These are phyloP conservation scores for Yarrowia sp. DNA, from an alignment of 805 yeast species.

Conservation along the genomic window DNA sequence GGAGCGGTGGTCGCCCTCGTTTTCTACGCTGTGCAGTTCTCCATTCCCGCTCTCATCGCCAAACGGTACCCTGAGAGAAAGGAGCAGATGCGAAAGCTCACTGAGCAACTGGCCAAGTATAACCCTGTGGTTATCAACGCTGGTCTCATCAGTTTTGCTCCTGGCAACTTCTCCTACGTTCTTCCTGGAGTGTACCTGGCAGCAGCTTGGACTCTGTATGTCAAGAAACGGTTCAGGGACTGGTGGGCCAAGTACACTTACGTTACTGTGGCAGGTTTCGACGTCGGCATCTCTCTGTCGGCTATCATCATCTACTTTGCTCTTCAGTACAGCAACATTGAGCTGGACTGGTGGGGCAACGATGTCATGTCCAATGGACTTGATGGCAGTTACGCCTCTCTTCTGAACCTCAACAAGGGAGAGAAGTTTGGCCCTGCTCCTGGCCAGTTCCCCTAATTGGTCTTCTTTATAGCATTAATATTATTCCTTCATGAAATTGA, in stretches of 20 bases:
- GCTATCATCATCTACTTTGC: slow-evolving; percentile 56
- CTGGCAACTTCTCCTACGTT: slow-evolving; percentile 51
- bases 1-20: slow-evolving; percentile 45
- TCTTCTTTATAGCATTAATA: neutral
- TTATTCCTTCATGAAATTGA: neutral
- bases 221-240: slow-evolving; percentile 53
- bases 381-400: neutral
- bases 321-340: slow-evolving; percentile 50
- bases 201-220: slow-evolving; percentile 55
- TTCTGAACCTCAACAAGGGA: neutral
- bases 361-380: slow-evolving; percentile 34
- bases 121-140: neutral
- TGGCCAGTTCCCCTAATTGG: neutral
- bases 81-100: neutral
- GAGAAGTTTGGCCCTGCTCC: slow-evolving; percentile 1
- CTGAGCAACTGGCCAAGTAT: neutral
- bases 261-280: slow-evolving; percentile 56
- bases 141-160: neutral
- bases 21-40: slow-evolving; percentile 1
- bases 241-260: slow-evolving; percentile 65
- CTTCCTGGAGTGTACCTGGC: slow-evolving; percentile 54
- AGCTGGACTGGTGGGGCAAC: slow-evolving; percentile 61
- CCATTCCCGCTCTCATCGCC: slow-evolving; percentile 41
- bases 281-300: slow-evolving; percentile 59
- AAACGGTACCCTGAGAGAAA: neutral